Evolutionary conservation across 306 rosid species (phyloP).

Genomic region (Malus sylvestris): DNA sequence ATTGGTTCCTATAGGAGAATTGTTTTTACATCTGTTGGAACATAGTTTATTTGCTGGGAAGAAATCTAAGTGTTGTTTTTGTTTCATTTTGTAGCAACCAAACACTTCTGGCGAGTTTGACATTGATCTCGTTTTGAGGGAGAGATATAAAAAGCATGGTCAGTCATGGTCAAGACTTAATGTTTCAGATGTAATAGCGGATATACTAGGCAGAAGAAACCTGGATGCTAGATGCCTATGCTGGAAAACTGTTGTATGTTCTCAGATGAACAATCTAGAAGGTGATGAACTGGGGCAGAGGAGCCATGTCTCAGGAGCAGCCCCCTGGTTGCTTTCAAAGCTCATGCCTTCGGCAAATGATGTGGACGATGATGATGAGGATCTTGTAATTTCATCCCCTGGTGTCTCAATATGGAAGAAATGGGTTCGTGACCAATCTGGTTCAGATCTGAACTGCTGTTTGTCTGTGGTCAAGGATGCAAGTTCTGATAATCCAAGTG

Average conservation of each 20-base stretch:
- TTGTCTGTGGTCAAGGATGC: slow-evolving; percentile 67
- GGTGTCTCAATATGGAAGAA: slow-evolving; percentile 77
- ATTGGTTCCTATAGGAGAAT: not conserved
- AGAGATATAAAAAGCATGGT: slow-evolving; percentile 58
- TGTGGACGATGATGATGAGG: slow-evolving; percentile 23
- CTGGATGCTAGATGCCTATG: slow-evolving; percentile 57
- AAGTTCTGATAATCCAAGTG: slow-evolving; percentile 34
- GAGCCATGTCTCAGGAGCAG: slow-evolving; percentile 21
- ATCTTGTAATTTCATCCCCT: slow-evolving; percentile 51
- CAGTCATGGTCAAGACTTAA: slow-evolving; percentile 64
- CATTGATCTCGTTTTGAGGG: slow-evolving; percentile 53
- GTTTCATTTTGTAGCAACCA: slow-evolving; percentile 40
- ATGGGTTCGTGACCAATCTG: slow-evolving; percentile 45
- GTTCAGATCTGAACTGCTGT: slow-evolving; percentile 51
- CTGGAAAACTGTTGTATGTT: slow-evolving; percentile 73
- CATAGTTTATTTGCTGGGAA: not conserved
- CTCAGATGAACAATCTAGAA: slow-evolving; percentile 34
- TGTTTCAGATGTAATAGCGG: slow-evolving; percentile 63
- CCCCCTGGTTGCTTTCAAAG: slow-evolving; percentile 76
- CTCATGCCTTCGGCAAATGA: slow-evolving; percentile 44
- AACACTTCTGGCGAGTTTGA: slow-evolving; percentile 45
- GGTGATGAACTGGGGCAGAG: slow-evolving; percentile 29
- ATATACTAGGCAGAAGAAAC: slow-evolving; percentile 50
- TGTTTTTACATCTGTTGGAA: not conserved
- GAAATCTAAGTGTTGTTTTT: not conserved